Base-by-base conservation (phyloP, 2,329 filamentous ascomycete genomes). In the Cladorrhinum sp. region DNA sequence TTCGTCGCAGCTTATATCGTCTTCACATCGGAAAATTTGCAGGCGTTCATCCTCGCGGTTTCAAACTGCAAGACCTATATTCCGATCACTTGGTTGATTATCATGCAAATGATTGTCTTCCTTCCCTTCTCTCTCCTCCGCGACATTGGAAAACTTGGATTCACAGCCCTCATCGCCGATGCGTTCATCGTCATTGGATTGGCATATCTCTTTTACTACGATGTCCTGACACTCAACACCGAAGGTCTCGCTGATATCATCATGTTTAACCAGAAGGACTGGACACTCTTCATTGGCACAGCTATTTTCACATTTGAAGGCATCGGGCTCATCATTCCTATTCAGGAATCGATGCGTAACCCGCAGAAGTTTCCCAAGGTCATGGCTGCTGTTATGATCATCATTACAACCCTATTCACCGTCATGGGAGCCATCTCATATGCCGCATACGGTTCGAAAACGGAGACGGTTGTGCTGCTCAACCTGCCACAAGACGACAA, bases 261-360 rank as follows among this genome's bases (percentile, higher is more conserved):
- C 67, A 83, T 89, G 70, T 98, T 99, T 82, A 99, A 99, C 78
- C 76, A 88, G 45, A 86, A 89, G 62, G 89, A 92, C 73, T 99
- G 96, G 95, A 96, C 95, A 0, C 83, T 99, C 3, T 98, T 99
- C 74, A 99, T 99, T 69, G 96, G 95, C 63, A 99, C 96, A 0
- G 95, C 96, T 25, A 98, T 99, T 73, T 99, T 99, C 78, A 98
- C 95, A 0, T 99, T 98, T 71, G 95, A 99, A 73, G 95, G 95
- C 25, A 96, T 99, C 63, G 96, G 95, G 12, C 85, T 99, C 53
- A 96, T 99, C 74, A 97, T 99, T 64, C 95, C 96, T 0, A 97
- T 99, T 62, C 96, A 99, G 75, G 93, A 96, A 70, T 96, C 93
- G 22, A 99, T 99, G 95, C 90, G 88, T 72, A 82, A 93, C 48